phyloP scores from a whole-genome alignment of 202 grass and related monocot genomes.

The Hordeum pubiflorum region DNA sequence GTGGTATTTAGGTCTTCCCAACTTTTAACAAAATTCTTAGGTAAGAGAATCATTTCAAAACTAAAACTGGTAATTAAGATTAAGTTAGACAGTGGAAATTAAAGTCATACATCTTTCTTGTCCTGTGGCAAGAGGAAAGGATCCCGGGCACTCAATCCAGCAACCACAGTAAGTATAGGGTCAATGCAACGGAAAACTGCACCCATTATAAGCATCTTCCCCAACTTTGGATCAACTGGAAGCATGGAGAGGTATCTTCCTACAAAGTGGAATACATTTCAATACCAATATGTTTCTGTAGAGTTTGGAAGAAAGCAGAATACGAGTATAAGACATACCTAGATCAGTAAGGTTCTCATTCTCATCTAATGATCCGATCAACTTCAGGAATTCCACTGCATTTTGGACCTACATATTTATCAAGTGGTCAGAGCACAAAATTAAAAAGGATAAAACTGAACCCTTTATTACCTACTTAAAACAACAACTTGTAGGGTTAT shows the following conservation, averaged over 20 bases:
- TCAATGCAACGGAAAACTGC: slow-evolving; percentile 85
- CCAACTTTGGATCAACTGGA: slow-evolving; percentile 94
- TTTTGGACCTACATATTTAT: slow-evolving; percentile 70
- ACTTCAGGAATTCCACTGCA: slow-evolving; percentile 92
- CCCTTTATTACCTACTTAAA: neutral
- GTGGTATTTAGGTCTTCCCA: neutral
- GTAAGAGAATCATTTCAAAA: slow-evolving; percentile 4
- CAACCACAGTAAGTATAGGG: slow-evolving; percentile 81
- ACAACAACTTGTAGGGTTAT: neutral
- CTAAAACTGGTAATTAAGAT: slow-evolving; percentile 15
- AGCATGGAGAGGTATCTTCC: slow-evolving; percentile 87
- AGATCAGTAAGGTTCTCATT: slow-evolving; percentile 82
- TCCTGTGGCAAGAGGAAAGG: slow-evolving; percentile 92
- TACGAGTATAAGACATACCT: slow-evolving; percentile 37
- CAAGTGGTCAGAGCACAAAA: slow-evolving; percentile 11
- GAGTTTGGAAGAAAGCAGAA: slow-evolving; percentile 1
- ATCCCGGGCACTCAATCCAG: slow-evolving; percentile 81
- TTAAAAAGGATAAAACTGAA: slow-evolving; percentile 4
- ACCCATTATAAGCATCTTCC: slow-evolving; percentile 99
- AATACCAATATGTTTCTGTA: slow-evolving; percentile 17
- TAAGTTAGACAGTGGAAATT: neutral
- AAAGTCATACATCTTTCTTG: slow-evolving; percentile 80
- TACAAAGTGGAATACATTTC: slow-evolving; percentile 43
- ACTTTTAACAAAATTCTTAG: neutral
- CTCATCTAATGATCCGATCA: slow-evolving; percentile 85